phyloP scores from a whole-genome alignment of 768 basidiomycete genomes.

The Pisolithus albus region DNA sequence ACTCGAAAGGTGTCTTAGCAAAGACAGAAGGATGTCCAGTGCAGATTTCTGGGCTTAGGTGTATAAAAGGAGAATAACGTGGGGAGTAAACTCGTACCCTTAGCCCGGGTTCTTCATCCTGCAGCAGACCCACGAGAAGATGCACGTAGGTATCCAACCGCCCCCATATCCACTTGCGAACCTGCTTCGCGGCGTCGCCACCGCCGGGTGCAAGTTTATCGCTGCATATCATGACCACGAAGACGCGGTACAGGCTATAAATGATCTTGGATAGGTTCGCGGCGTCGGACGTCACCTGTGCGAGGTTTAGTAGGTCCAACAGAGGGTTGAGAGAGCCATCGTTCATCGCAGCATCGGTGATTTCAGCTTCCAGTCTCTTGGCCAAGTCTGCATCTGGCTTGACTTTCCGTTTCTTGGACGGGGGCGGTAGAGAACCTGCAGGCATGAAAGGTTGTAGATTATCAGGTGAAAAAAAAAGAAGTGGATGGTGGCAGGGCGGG shows the following conservation, averaged over 20 bases:
- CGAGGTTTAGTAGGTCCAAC: constrained; percentile 63
- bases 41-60: constrained; percentile 49
- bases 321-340: constrained; percentile 70
- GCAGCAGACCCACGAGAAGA: constrained; percentile 60
- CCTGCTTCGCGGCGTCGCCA: constrained; percentile 49
- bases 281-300: constrained; percentile 41
- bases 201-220: constrained; percentile 48
- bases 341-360: constrained; percentile 46
- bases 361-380: constrained; percentile 45
- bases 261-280: constrained; percentile 64
- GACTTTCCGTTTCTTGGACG: constrained; percentile 46
- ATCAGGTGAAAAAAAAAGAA: background rate
- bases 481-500: no score
- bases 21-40: constrained; percentile 67
- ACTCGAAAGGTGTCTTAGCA: constrained; percentile 73
- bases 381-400: constrained; percentile 22
- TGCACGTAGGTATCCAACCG: constrained; percentile 63
- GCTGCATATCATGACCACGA: constrained; percentile 53
- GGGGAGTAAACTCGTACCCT: constrained; percentile 44
- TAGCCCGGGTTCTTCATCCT: constrained; percentile 69
- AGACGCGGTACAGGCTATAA: constrained; percentile 77
- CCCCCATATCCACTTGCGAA: constrained; percentile 77
- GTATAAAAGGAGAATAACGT: background rate
- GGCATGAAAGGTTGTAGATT: constrained; percentile 16
- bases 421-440: constrained; percentile 43